Evolutionary conservation across 2,329 filamentous ascomycete species (phyloP), one percentile per base, ranked within the genome.

Genomic region (Paraphoma chrysanthemicola): DNA sequence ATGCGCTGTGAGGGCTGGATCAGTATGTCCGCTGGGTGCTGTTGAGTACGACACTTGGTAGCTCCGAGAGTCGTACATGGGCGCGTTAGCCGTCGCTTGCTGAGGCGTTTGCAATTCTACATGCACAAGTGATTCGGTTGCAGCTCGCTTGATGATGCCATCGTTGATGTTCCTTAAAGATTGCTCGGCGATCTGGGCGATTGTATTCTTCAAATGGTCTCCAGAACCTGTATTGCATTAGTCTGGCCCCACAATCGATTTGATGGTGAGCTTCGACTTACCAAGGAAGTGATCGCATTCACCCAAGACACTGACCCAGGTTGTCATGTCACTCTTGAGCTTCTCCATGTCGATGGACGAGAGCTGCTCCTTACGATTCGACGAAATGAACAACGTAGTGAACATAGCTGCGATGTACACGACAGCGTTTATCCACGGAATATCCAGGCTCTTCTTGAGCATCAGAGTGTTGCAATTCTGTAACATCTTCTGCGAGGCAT

Each of bases 341-440:
- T 76, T 76, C 14, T 82, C 79, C 51, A 93, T 78, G 54, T 91
- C 86, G 1, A 81, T 80, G 0, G 81, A 76, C 0, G 84, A 86
- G 10, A 86, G 85, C 9, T 85, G 81, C 47, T 86, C 85, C 30
- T 88, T 82, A 46, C 88, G 84, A 69, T 92, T 85, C 80, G 87
- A 91, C 53, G 88, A 84, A 1, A 86, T 85, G 45, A 90, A 91
- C 0, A 94, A 78, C 12, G 85, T 88, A 0, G 89, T 90, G 65
- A 92, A 91, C 54, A 91, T 88, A 28, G 89, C 89, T 43, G 89
- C 86, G 11, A 91, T 82, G 68, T 91, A 92, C 6, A 91, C 84
- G 0, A 90, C 88, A 47, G 87, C 83, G 46, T 89, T 88, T 66
- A 91, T 90, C 90, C 90, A 93, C 1, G 90, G 92, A 1, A 89